A percentile compares a stretch with the other conserved stretches of the same genome.
phyloP scores from a whole-genome alignment of 164 flowering plant genomes.

The Nelumbo lutea region DNA sequence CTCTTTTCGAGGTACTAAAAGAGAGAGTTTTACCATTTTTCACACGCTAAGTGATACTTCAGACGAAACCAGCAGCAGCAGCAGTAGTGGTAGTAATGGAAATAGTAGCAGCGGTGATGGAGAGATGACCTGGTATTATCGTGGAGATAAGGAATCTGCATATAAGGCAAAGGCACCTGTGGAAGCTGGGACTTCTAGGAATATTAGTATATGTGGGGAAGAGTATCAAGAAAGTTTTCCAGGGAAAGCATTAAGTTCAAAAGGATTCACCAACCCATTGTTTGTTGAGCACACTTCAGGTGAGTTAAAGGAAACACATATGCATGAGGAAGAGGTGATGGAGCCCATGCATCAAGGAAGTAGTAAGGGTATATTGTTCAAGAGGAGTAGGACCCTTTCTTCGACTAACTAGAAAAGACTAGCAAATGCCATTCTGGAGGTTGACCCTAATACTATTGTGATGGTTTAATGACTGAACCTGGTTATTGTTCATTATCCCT shows the following conservation, averaged over 20 bases:
- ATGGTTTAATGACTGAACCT: too few relatives aligned
- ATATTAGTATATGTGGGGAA: slow-evolving; percentile 10
- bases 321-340: slow-evolving; percentile 5
- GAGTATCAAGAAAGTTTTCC: slow-evolving; percentile 8
- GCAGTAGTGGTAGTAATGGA: slow-evolving; percentile 1
- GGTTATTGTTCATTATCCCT: too few relatives aligned
- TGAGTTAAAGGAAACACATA: slow-evolving; percentile 12
- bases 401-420: slow-evolving; percentile 22
- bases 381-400: slow-evolving; percentile 37
- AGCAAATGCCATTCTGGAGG: not conserved
- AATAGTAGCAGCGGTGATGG: slow-evolving; percentile 16
- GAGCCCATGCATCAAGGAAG: slow-evolving; percentile 9
- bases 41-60: slow-evolving; percentile 50
- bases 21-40: slow-evolving; percentile 54
- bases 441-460: too few relatives aligned
- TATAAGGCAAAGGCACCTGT: slow-evolving; percentile 22
- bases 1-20: slow-evolving; percentile 49
- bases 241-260: slow-evolving; percentile 18
- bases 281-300: slow-evolving; percentile 9
- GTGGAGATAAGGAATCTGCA: slow-evolving; percentile 10
- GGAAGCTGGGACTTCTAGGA: slow-evolving; percentile 25
- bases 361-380: slow-evolving; percentile 9
- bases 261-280: slow-evolving; percentile 5
- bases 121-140: slow-evolving; percentile 11
- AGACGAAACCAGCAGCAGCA: slow-evolving; percentile 21